Evolutionary conservation across 2,329 filamentous ascomycete species (phyloP).

Genomic region (Capronia coronata): DNA sequence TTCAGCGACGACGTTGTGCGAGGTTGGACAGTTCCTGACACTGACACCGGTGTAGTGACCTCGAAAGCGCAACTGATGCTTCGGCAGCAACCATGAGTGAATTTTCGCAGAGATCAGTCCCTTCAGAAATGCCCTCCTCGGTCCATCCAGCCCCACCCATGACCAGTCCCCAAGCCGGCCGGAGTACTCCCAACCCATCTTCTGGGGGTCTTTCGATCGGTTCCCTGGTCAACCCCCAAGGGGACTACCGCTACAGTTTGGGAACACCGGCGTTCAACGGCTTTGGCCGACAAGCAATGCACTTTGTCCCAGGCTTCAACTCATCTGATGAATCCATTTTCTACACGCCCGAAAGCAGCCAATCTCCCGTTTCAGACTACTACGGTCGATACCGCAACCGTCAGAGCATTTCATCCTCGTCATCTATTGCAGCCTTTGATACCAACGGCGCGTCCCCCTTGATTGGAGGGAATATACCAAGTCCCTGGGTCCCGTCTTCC

Average conservation of each 20-base stretch:
- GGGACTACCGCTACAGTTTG: conserved; percentile 22
- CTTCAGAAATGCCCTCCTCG: conserved; percentile 21
- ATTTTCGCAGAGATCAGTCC: conserved; percentile 18
- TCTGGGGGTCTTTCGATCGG: conserved; percentile 27
- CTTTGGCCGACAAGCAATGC: conserved; percentile 17
- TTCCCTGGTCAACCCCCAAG: conserved; percentile 28
- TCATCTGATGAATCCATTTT: conserved; percentile 27
- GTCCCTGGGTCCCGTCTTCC: conserved; percentile 25
- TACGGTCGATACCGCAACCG: conserved; percentile 25
- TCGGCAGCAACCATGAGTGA: conserved; percentile 14
- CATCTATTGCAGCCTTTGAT: conserved; percentile 26
- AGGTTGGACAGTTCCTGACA: too few relatives aligned
- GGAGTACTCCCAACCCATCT: conserved; percentile 23
- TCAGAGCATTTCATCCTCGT: conserved; percentile 28
- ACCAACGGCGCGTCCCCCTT: conserved; percentile 24
- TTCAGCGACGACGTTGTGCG: too few relatives aligned
- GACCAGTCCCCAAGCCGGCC: conserved; percentile 22
- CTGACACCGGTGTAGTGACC: conserved; percentile 16
- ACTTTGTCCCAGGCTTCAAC: conserved; percentile 22
- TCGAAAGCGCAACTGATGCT: conserved; percentile 17
- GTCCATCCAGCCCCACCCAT: conserved; percentile 23
- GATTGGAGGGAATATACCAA: conserved; percentile 23
- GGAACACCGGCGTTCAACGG: conserved; percentile 22
- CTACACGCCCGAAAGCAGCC: conserved; percentile 29
- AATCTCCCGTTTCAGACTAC: conserved; percentile 28